Conservation (phyloP, 1,284 basidiomycete species). For the Porogramme epimiltina region DNA sequence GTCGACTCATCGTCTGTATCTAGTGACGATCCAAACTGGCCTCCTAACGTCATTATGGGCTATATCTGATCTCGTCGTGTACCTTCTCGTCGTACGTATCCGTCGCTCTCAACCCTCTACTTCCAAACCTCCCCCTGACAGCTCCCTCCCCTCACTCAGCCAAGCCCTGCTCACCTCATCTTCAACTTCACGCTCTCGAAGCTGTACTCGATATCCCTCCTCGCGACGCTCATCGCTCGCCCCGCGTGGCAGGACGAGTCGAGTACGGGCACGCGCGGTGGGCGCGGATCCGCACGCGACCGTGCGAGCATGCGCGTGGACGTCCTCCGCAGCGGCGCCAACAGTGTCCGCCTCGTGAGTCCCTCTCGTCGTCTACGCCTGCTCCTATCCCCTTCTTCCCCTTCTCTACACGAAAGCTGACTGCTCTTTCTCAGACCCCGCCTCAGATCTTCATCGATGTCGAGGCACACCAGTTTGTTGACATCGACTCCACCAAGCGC, state of each 20-base stretch:
- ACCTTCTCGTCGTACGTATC: constrained; percentile 28
- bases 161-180: constrained; percentile 27
- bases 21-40: constrained; percentile 37
- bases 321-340: background rate
- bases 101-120: background rate
- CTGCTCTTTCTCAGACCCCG: background rate
- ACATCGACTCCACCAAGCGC: background rate
- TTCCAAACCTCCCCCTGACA: background rate
- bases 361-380: background rate
- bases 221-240: constrained; percentile 32
- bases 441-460: background rate
- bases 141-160: constrained; percentile 6
- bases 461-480: background rate
- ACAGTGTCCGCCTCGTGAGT: background rate
- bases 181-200: constrained; percentile 34
- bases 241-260: constrained; percentile 27
- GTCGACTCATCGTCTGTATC: background rate
- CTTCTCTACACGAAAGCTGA: no score
- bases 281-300: background rate
- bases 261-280: background rate
- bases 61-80: constrained; percentile 29
- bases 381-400: background rate
- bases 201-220: constrained; percentile 33
- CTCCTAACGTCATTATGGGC: constrained; percentile 34
- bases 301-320: background rate